Conservation (phyloP, 177 flowering plant genomes). For the Telopea speciosissima region DNA sequence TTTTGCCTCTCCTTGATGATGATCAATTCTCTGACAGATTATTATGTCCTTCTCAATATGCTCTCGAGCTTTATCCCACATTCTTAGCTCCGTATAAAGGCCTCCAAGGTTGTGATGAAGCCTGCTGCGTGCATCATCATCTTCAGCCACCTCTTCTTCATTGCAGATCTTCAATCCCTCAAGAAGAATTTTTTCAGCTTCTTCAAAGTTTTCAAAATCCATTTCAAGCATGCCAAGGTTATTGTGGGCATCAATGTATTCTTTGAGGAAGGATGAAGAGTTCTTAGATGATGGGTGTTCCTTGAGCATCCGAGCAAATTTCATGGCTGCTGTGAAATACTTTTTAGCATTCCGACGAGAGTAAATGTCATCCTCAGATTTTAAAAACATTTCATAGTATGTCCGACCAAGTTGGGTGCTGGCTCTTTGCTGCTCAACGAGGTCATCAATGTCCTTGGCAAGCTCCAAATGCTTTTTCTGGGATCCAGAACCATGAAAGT, state of each 20-base stretch:
- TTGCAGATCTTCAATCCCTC: conserved; percentile 74
- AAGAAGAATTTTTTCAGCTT: conserved; percentile 54
- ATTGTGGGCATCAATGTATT: conserved; percentile 88
- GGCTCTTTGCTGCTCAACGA: conserved; percentile 92
- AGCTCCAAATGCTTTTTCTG: conserved; percentile 90
- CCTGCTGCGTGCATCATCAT: conserved; percentile 79
- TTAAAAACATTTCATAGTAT: conserved; percentile 73
- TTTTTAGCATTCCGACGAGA: conserved; percentile 71
- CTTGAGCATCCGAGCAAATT: conserved; percentile 59
- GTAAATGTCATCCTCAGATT: conserved; percentile 53
- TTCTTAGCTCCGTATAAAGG: conserved; percentile 69
- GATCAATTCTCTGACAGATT: conserved; percentile 70
- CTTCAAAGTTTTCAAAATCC: conserved; percentile 83
- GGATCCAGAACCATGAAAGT: conserved; percentile 7
- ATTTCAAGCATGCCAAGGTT: conserved; percentile 91
- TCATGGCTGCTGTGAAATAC: conserved; percentile 77
- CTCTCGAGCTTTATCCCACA: conserved; percentile 65
- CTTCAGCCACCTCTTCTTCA: conserved; percentile 73
- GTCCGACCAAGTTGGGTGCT: conserved; percentile 93
- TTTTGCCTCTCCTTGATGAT: conserved; percentile 89
- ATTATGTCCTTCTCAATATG: conserved; percentile 79
- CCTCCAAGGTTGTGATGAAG: conserved; percentile 89
- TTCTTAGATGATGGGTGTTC: conserved; percentile 33
- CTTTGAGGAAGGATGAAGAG: conserved; percentile 55
- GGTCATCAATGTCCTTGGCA: conserved; percentile 64